Conservation (phyloP, 2,329 filamentous ascomycete species). For the Drechslerella stenobrocha region DNA sequence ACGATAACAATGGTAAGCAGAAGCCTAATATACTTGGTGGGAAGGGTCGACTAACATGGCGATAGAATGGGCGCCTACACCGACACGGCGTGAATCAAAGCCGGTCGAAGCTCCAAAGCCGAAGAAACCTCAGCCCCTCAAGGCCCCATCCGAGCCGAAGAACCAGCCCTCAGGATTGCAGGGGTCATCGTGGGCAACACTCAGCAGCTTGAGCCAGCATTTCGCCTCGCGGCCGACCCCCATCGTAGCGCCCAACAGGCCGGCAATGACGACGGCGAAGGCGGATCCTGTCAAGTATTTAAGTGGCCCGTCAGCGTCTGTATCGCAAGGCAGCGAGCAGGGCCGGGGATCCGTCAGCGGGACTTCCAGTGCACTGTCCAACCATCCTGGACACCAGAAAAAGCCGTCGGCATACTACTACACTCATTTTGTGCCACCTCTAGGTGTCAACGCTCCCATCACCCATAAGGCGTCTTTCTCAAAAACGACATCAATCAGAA, state of each 20-base stretch:
- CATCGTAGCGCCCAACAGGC: background rate
- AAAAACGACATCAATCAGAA: slow-evolving; percentile 12
- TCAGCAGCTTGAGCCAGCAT: no score
- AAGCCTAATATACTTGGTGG: background rate
- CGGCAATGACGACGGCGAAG: slow-evolving; percentile 2
- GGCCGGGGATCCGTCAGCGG: background rate
- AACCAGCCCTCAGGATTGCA: background rate
- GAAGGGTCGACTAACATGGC: background rate
- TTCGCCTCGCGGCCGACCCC: no score
- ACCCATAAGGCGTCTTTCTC: slow-evolving; percentile 18
- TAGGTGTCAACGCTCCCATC: background rate
- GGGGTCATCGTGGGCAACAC: slow-evolving; percentile 7
- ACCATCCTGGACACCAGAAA: background rate
- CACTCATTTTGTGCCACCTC: slow-evolving; percentile 17
- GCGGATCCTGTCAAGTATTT: slow-evolving; percentile 1
- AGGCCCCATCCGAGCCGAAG: background rate
- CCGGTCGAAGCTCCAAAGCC: slow-evolving; percentile 5
- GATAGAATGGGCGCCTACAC: slow-evolving; percentile 25
- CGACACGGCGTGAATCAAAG: background rate
- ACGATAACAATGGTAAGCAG: slow-evolving; percentile 17
- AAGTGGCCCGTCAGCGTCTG: background rate
- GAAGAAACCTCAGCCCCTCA: no score
- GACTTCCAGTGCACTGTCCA: background rate
- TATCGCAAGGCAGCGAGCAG: background rate
- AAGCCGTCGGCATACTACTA: background rate